These are phyloP conservation scores for Trypanosoma platydactyli DNA, from an alignment of 208 protist genomes.

Conservation along the genomic window DNA sequence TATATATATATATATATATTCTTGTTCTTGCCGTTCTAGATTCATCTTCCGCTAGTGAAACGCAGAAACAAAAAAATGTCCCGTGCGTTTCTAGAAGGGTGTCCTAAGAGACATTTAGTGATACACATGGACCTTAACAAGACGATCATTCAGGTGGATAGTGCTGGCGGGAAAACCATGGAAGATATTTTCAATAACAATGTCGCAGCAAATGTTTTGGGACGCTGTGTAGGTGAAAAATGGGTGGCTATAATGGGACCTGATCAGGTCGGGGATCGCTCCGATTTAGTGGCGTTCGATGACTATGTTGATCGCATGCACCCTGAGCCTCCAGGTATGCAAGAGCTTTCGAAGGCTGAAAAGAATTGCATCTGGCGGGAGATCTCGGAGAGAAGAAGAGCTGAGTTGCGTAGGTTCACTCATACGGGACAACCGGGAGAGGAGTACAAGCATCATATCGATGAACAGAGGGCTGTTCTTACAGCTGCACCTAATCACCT, in stretches of 20 bases:
- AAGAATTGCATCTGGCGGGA: conserved; percentile 60
- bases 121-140: conserved; percentile 92
- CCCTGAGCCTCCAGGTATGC: conserved; percentile 70
- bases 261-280: conserved; percentile 31
- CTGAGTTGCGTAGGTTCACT: conserved; percentile 63
- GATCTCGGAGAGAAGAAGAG: conserved; percentile 46
- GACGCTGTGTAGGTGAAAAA: conserved; percentile 36
- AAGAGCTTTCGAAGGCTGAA: conserved; percentile 49
- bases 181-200: conserved; percentile 91
- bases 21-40: too few species aligned
- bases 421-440: conserved; percentile 54
- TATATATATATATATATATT: too few species aligned
- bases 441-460: conserved; percentile 60
- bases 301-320: conserved; percentile 64
- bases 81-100: conserved; percentile 48
- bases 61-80: conserved; percentile 42
- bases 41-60: neutral
- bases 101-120: conserved; percentile 63
- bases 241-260: conserved; percentile 60
- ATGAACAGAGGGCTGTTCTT: conserved; percentile 64
- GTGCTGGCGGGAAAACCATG: conserved; percentile 65
- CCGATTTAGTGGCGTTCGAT: conserved; percentile 55
- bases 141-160: conserved; percentile 87
- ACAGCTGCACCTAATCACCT: conserved; percentile 32
- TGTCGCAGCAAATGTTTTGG: conserved; percentile 74